These are phyloP conservation scores for Isoetes engelmannii DNA, from an alignment of 83 land plant genomes.

Conservation along the genomic window DNA sequence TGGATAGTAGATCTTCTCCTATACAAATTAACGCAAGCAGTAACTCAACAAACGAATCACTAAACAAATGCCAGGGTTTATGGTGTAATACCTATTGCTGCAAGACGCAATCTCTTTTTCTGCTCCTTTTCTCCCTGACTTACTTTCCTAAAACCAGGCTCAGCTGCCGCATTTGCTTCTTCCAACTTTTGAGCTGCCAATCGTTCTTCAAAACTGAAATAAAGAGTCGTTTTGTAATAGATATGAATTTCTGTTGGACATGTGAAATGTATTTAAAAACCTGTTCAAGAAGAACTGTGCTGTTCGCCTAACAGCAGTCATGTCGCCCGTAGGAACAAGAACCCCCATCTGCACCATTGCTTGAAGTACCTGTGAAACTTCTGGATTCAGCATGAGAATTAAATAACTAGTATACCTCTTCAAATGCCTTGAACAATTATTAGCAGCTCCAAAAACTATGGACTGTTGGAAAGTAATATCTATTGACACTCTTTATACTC, in stretches of 20 bases:
- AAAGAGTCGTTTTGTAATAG: not conserved
- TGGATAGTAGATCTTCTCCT: constrained; percentile 97
- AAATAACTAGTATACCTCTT: no score
- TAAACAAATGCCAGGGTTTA: not conserved
- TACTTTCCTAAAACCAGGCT: constrained; percentile 79
- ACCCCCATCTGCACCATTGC: constrained; percentile 99
- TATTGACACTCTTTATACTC: no score
- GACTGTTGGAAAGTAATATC: no score
- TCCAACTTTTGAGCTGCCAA: constrained; percentile 74
- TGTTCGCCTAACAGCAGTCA: constrained; percentile 96
- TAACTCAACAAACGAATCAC: not conserved
- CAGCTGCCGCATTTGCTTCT: constrained; percentile 55
- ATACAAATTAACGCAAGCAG: constrained; percentile 2
- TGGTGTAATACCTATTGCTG: constrained; percentile 74
- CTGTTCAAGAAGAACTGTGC: constrained; percentile 92
- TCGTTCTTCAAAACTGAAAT: constrained; percentile 88
- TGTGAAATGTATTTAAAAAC: constrained; percentile 21
- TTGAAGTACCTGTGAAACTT: constrained; percentile 93
- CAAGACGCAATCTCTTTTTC: constrained; percentile 90
- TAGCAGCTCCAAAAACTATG: no score
- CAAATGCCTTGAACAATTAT: no score
- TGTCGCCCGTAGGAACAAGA: constrained; percentile 93
- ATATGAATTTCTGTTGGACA: not conserved
- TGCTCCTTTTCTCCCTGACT: constrained; percentile 68
- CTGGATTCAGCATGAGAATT: no score